Evolutionary conservation across 2,329 filamentous ascomycete species (phyloP).

Genomic region (Zasmidium cellare): DNA sequence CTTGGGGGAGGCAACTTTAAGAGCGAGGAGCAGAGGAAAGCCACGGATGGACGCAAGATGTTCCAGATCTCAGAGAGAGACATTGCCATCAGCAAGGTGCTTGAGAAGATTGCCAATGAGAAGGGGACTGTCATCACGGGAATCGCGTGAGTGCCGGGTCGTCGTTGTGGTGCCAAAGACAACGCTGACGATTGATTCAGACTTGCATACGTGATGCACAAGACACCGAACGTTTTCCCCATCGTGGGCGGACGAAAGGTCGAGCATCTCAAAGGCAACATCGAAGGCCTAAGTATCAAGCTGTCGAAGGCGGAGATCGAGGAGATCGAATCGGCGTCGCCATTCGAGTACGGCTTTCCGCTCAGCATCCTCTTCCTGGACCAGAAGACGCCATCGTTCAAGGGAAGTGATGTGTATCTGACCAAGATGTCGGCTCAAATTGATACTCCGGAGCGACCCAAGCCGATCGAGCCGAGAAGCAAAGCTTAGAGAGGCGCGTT

Average conservation of each 20-base stretch:
- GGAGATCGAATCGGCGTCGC: conserved; percentile 62
- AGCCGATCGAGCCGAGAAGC: conserved; percentile 18
- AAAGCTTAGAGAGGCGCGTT: background rate
- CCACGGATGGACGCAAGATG: conserved; percentile 11
- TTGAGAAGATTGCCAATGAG: conserved; percentile 60
- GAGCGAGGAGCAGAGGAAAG: conserved; percentile 33
- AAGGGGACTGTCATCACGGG: conserved; percentile 43
- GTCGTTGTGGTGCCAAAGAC: background rate
- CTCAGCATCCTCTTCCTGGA: conserved; percentile 54
- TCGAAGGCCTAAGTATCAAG: conserved; percentile 63
- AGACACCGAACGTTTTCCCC: conserved; percentile 66
- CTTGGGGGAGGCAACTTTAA: conserved; percentile 45
- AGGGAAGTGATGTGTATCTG: conserved; percentile 35
- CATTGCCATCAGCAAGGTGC: conserved; percentile 51
- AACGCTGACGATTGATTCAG: conserved; percentile 3
- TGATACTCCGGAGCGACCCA: conserved; percentile 13
- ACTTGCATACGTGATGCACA: conserved; percentile 71
- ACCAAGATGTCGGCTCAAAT: conserved; percentile 18
- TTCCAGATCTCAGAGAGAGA: conserved; percentile 1
- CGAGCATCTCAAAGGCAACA: conserved; percentile 68
- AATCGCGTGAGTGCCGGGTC: conserved; percentile 34
- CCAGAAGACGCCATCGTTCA: conserved; percentile 20
- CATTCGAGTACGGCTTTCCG: conserved; percentile 69
- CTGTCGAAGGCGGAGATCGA: conserved; percentile 63
- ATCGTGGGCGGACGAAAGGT: conserved; percentile 69